Conservation (phyloP, 495 filamentous ascomycete genomes). For the Penicillium daleae region DNA sequence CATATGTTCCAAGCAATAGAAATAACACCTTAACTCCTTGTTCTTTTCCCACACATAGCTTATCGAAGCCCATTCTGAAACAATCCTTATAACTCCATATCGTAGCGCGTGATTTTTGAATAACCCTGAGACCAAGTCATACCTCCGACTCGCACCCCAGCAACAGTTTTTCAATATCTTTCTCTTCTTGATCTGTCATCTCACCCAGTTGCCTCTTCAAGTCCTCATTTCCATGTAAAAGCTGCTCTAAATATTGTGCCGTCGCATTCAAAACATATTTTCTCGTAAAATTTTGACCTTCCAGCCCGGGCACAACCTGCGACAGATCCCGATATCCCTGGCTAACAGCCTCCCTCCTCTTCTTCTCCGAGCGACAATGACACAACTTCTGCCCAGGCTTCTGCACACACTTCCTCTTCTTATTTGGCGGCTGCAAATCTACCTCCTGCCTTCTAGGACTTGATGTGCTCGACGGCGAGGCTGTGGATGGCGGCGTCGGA, state of each 20-base stretch:
- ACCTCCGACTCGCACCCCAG: neutral
- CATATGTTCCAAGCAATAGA: neutral
- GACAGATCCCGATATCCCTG: slow-evolving; percentile 27
- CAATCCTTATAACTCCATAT: neutral
- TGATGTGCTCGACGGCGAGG: slow-evolving; percentile 10
- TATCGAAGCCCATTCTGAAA: neutral
- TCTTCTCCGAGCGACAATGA: slow-evolving; percentile 34
- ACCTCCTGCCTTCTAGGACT: neutral
- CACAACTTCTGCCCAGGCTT: slow-evolving; percentile 29
- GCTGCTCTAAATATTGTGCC: slow-evolving; percentile 19
- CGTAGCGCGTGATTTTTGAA: neutral
- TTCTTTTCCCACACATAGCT: neutral
- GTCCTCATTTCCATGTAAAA: slow-evolving; percentile 22
- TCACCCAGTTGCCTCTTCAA: slow-evolving; percentile 14
- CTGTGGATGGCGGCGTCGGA: slow-evolving; percentile 8
- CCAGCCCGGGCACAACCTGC: slow-evolving; percentile 22
- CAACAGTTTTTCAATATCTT: slow-evolving; percentile 8
- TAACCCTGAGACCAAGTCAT: neutral
- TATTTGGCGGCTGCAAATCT: slow-evolving; percentile 7
- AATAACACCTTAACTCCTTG: neutral
- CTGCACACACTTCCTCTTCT: slow-evolving; percentile 31
- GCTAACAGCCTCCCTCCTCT: slow-evolving; percentile 26
- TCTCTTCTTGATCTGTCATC: slow-evolving; percentile 14
- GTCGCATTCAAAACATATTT: slow-evolving; percentile 29
- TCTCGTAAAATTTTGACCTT: slow-evolving; percentile 25